Evolutionary conservation across 2,329 filamentous ascomycete species (phyloP).

Genomic region (Tolypocladium endophyticum): DNA sequence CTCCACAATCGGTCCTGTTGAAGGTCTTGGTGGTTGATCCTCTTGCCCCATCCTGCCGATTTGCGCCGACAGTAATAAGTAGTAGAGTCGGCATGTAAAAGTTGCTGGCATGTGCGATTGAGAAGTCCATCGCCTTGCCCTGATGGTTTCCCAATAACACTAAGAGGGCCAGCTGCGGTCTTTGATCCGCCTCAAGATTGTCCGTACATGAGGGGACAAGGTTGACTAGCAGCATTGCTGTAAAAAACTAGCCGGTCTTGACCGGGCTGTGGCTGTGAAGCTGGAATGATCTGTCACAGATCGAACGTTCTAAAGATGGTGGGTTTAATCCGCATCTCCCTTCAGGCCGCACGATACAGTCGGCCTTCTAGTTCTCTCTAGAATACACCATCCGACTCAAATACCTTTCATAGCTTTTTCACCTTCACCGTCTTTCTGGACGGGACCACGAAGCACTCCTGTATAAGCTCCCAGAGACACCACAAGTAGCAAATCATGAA

Average conservation of each 20-base stretch:
- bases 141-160: not conserved
- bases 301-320: not conserved
- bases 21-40: not conserved
- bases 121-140: not conserved
- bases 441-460: slow-evolving; percentile 45
- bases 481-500: slow-evolving; percentile 85
- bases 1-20: not conserved
- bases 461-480: slow-evolving; percentile 64
- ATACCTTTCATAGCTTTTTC: slow-evolving; percentile 22
- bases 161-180: not conserved
- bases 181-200: not conserved
- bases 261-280: too few species aligned
- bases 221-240: not conserved
- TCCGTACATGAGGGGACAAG: not conserved
- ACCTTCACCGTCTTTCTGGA: slow-evolving; percentile 16
- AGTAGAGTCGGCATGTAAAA: not conserved
- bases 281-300: too few species aligned
- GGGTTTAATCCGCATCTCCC: not conserved
- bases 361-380: not conserved
- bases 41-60: too few species aligned
- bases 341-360: not conserved
- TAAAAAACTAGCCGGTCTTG: too few species aligned
- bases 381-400: not conserved
- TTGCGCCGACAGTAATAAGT: not conserved
- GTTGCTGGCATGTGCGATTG: not conserved